Conservation (phyloP, 768 basidiomycete species). For the Rhodotorula taiwanensis region DNA sequence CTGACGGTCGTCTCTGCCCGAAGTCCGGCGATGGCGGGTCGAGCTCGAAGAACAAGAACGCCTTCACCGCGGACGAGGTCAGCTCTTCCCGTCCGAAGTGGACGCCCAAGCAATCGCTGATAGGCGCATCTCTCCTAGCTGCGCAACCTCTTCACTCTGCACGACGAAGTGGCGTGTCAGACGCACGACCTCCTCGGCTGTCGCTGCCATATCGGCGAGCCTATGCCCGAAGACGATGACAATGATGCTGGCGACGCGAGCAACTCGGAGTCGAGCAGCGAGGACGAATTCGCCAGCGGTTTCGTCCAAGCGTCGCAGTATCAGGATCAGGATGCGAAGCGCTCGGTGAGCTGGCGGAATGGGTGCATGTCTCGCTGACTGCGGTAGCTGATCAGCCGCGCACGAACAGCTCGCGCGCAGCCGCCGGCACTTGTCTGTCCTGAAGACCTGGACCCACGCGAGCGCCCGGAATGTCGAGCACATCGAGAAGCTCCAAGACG, state of each 20-base stretch:
- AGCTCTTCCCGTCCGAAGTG: no score
- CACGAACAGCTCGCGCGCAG: conserved; percentile 14
- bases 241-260: not conserved
- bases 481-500: conserved; percentile 57
- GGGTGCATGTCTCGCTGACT: no score
- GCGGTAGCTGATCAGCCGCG: no score
- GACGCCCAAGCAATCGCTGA: not conserved
- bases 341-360: conserved; percentile 5
- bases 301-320: conserved; percentile 37
- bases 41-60: conserved; percentile 64
- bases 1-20: no score
- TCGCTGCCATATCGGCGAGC: conserved; percentile 50
- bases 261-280: conserved; percentile 1
- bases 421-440: conserved; percentile 64
- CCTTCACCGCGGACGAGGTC: conserved; percentile 80
- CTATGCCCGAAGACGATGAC: not conserved
- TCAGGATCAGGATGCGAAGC: not conserved
- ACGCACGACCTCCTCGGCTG: conserved; percentile 90
- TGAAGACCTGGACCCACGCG: conserved; percentile 75
- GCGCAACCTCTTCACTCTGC: conserved; percentile 83
- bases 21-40: conserved; percentile 47
- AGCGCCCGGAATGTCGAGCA: conserved; percentile 57
- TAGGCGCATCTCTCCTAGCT: conserved; percentile 55
- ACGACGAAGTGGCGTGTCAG: conserved; percentile 69
- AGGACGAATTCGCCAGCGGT: conserved; percentile 6